phyloP scores from a whole-genome alignment of 805 yeast genomes.

The Saccharomycopsis sp. region DNA sequence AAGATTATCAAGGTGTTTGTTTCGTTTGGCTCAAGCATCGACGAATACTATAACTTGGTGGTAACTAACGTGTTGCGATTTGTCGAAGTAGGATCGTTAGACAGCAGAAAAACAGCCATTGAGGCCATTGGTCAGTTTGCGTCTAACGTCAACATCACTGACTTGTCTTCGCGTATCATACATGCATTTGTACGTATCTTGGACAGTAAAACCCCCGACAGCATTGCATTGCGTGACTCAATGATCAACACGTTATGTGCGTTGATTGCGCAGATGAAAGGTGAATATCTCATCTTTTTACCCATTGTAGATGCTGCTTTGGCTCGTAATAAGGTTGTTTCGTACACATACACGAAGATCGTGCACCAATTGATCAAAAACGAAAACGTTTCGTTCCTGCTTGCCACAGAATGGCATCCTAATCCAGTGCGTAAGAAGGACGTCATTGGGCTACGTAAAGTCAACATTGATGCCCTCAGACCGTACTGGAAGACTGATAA shows the following conservation, averaged over 20 bases:
- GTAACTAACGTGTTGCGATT: slow-evolving; percentile 80
- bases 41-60: slow-evolving; percentile 79
- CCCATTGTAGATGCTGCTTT: slow-evolving; percentile 71
- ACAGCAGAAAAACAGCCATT: slow-evolving; percentile 66
- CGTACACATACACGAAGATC: slow-evolving; percentile 71
- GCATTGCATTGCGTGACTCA: slow-evolving; percentile 55
- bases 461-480: slow-evolving; percentile 56
- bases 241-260: slow-evolving; percentile 77
- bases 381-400: slow-evolving; percentile 45
- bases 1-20: slow-evolving; percentile 79
- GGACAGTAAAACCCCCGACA: slow-evolving; percentile 27
- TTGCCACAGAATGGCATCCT: slow-evolving; percentile 13
- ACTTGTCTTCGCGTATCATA: slow-evolving; percentile 84
- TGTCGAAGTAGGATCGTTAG: slow-evolving; percentile 61
- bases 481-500: slow-evolving; percentile 90
- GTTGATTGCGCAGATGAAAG: slow-evolving; percentile 71
- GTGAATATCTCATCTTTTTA: slow-evolving; percentile 77
- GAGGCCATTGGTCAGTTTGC: slow-evolving; percentile 79
- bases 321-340: slow-evolving; percentile 56
- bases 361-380: slow-evolving; percentile 72
- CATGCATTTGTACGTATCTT: slow-evolving; percentile 79
- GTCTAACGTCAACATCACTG: slow-evolving; percentile 63
- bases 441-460: slow-evolving; percentile 23
- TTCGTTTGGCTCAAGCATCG: slow-evolving; percentile 79
- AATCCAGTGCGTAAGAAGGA: slow-evolving; percentile 15